These are phyloP conservation scores for Entelexis sorbosivorans DNA, from an alignment of 1,139 yeast species.

Conservation along the genomic window DNA sequence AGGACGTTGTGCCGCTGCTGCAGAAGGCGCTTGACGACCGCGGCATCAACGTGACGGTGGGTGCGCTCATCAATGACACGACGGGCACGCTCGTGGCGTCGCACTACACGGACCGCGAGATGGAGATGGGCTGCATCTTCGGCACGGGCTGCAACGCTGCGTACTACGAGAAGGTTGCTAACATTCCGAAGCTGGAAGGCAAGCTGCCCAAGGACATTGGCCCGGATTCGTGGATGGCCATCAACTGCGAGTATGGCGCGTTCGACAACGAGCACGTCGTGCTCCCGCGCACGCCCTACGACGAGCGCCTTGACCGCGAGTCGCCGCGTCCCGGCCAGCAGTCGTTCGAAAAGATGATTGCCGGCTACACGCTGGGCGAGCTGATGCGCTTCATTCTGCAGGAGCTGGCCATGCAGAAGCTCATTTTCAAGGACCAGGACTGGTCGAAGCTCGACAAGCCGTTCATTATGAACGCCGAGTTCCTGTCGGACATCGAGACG, in stretches of 20 bases:
- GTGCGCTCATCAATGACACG: constrained; percentile 91
- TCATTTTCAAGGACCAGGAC: constrained; percentile 61
- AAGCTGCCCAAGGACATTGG: constrained; percentile 52
- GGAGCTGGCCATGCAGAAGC: constrained; percentile 55
- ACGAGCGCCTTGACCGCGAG: constrained; percentile 63
- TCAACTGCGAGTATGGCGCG: constrained; percentile 97
- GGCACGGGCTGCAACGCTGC: constrained; percentile 98
- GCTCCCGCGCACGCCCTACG: constrained; percentile 86
- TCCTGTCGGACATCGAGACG: constrained; percentile 75
- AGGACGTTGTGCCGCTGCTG: constrained; percentile 86
- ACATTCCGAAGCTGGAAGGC: constrained; percentile 78
- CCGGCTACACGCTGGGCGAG: constrained; percentile 94
- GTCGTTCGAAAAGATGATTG: constrained; percentile 92
- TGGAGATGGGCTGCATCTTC: constrained; percentile 90
- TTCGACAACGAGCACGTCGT: constrained; percentile 75
- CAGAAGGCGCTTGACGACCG: constrained; percentile 57
- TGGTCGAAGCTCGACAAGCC: constrained; percentile 46
- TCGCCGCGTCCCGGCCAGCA: constrained; percentile 97
- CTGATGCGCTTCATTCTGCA: constrained; percentile 67
- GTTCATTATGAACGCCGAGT: constrained; percentile 78
- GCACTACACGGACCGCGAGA: constrained; percentile 74
- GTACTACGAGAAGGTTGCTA: constrained; percentile 65
- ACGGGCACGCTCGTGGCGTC: constrained; percentile 97
- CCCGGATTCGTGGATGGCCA: constrained; percentile 70
- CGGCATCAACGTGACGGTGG: constrained; percentile 69